Percentiles rank a stretch among this genome's conserved stretches.
These are phyloP conservation scores for Exsudoporus floridanus DNA, from an alignment of 1,284 basidiomycete species.

Conservation along the genomic window DNA sequence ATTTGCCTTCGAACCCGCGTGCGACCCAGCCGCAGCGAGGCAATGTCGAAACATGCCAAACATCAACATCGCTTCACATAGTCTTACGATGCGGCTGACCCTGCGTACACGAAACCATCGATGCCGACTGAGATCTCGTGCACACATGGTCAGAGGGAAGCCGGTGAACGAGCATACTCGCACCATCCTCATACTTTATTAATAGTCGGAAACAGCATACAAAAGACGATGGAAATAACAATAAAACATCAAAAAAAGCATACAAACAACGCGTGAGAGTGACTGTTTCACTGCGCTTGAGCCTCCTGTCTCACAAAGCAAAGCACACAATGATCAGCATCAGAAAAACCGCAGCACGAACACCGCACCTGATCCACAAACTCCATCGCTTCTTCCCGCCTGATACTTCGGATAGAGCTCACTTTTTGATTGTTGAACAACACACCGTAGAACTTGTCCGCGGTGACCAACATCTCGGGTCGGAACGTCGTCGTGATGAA, in stretches of 20 bases:
- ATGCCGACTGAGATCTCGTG: too few relatives aligned
- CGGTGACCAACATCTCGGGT: slow-evolving; percentile 93
- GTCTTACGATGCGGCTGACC: neutral
- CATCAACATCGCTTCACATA: neutral
- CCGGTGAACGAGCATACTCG: neutral
- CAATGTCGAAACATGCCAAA: neutral
- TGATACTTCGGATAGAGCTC: slow-evolving; percentile 81
- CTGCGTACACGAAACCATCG: neutral
- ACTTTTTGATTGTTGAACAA: slow-evolving; percentile 96
- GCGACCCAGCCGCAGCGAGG: neutral
- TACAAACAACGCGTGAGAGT: too few relatives aligned
- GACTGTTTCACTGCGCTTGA: slow-evolving; percentile 47
- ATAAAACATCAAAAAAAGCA: too few relatives aligned
- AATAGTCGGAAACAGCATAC: neutral
- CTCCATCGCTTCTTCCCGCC: slow-evolving; percentile 81
- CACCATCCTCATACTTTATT: neutral
- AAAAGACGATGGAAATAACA: slow-evolving; percentile 25
- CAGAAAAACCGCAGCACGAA: neutral
- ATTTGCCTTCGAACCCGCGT: too few relatives aligned
- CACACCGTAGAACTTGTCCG: slow-evolving; percentile 99
- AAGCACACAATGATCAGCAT: neutral
- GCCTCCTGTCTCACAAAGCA: slow-evolving; percentile 43
- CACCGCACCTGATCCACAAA: slow-evolving; percentile 78
- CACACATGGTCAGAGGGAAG: neutral
- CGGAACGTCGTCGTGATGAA: slow-evolving; percentile 99